Base-by-base conservation (phyloP, 306 rosid genomes). In the Casuarina cunninghamiana region DNA sequence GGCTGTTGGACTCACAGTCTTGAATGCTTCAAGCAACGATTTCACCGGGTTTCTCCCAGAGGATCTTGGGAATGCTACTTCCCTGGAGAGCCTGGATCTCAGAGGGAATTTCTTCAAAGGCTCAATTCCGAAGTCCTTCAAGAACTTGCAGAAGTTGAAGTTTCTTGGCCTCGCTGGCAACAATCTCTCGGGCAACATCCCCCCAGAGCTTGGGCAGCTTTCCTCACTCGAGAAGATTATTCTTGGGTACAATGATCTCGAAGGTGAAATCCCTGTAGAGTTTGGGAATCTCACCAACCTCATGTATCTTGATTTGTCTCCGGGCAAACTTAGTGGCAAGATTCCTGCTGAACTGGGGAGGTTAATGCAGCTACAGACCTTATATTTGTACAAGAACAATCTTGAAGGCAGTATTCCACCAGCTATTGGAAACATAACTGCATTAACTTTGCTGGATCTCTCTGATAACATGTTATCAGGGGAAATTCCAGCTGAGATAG, bases 111-210 rank as follows among this genome's bases (percentile, higher is more conserved):
- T 95, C 84, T 87, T 91, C 57, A 80, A 74, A 78, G 99, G 97
- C 39, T 66, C 87, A 10, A 76, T 95, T 84, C 97, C 96, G 0
- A 80, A 74, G 83, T 78, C 97, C 26, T 86, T 88, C 66, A 84
- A 81, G 72, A 86, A 84, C 77, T 81, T 95, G 88, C 86, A 65
- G 79, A 91, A 87, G 89, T 84, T 95, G 80, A 93, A 84, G 89
- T 95, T 93, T 89, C 96, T 95, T 74, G 99, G 99, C 55, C 90
- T 95, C 58, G 91, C 97, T 1, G 99, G 99, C 77, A 95, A 93
- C 58, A 93, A 91, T 53, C 90, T 95, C 80, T 87, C 96, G 2
- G 97, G 96, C 5, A 68, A 67, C 77, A 88, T 95, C 82, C 97
- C 97, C 53, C 73, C 86, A 9, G 96, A 88, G 78, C 83, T 95